Evolutionary conservation across 345 rosid genomes (phyloP).

Genomic region (Turnera subulata): DNA sequence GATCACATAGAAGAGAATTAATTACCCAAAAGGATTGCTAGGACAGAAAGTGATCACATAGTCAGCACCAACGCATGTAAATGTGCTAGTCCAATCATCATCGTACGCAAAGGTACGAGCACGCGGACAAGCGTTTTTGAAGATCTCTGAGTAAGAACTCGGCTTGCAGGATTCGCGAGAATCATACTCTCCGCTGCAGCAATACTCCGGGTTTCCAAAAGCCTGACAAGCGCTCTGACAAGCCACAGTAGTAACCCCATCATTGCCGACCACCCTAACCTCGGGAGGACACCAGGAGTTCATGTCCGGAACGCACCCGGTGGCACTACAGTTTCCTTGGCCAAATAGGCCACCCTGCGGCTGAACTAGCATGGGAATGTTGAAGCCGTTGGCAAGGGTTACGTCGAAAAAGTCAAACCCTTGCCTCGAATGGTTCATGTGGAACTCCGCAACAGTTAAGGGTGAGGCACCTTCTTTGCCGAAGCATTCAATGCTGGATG

Average conservation of each 20-base stretch:
- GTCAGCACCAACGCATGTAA: too few species aligned
- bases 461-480: slow-evolving; percentile 58
- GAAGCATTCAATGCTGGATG: slow-evolving; percentile 43
- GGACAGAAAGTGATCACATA: too few species aligned
- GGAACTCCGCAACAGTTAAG: slow-evolving; percentile 55
- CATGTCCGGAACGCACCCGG: slow-evolving; percentile 52
- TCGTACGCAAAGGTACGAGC: slow-evolving; percentile 71
- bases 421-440: slow-evolving; percentile 39
- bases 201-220: slow-evolving; percentile 48
- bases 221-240: slow-evolving; percentile 69
- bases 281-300: slow-evolving; percentile 51
- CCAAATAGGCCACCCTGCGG: slow-evolving; percentile 38
- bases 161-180: slow-evolving; percentile 57
- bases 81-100: slow-evolving; percentile 57
- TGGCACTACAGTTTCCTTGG: slow-evolving; percentile 36
- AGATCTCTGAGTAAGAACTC: slow-evolving; percentile 41
- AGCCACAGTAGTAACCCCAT: slow-evolving; percentile 35
- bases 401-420: slow-evolving; percentile 64
- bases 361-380: slow-evolving; percentile 50
- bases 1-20: too few species aligned
- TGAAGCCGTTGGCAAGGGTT: slow-evolving; percentile 71
- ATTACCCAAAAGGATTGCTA: too few species aligned
- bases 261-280: slow-evolving; percentile 35
- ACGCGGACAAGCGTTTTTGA: slow-evolving; percentile 52
- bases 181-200: slow-evolving; percentile 55